A percentile compares a stretch with the other conserved stretches of the same genome.
Evolutionary conservation across 1,139 yeast genomes (phyloP).

Genomic region (Kodamaea arcana): DNA sequence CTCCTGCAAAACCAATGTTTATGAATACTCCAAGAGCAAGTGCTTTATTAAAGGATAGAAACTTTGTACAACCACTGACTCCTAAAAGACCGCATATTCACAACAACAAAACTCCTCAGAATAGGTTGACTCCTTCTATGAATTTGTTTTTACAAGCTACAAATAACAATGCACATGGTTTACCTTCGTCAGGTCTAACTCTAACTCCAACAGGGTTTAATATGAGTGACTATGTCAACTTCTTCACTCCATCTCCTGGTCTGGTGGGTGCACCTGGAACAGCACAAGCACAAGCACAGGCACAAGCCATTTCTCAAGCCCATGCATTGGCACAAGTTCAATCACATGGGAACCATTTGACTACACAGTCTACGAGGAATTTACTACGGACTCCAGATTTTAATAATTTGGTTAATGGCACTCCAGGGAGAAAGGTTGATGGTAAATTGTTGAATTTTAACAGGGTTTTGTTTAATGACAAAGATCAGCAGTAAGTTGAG

Average conservation of each 20-base stretch:
- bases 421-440: conserved; percentile 28
- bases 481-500: too few relatives aligned
- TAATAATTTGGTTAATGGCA: conserved; percentile 25
- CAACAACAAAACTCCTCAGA: conserved; percentile 39
- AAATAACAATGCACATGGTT: conserved; percentile 22
- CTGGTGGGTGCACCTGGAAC: conserved; percentile 16
- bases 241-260: conserved; percentile 72
- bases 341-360: conserved; percentile 9
- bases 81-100: conserved; percentile 38
- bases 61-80: conserved; percentile 40
- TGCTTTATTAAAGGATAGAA: conserved; percentile 2
- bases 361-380: conserved; percentile 19
- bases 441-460: conserved; percentile 46
- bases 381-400: conserved; percentile 44
- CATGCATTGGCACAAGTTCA: conserved; percentile 5
- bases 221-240: conserved; percentile 76
- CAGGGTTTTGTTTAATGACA: conserved; percentile 28
- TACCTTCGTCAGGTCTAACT: conserved; percentile 43
- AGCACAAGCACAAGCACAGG: conserved; percentile 3
- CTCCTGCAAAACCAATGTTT: conserved; percentile 52
- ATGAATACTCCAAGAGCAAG: conserved; percentile 31
- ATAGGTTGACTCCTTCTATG: conserved; percentile 41
- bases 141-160: conserved; percentile 23
- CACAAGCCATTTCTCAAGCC: conserved; percentile 6
- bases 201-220: conserved; percentile 71